A percentile compares a stretch with the other conserved stretches of the same genome.
These are phyloP conservation scores for Przewalskia tangutica DNA, from an alignment of 257 asterid species.

Conservation along the genomic window DNA sequence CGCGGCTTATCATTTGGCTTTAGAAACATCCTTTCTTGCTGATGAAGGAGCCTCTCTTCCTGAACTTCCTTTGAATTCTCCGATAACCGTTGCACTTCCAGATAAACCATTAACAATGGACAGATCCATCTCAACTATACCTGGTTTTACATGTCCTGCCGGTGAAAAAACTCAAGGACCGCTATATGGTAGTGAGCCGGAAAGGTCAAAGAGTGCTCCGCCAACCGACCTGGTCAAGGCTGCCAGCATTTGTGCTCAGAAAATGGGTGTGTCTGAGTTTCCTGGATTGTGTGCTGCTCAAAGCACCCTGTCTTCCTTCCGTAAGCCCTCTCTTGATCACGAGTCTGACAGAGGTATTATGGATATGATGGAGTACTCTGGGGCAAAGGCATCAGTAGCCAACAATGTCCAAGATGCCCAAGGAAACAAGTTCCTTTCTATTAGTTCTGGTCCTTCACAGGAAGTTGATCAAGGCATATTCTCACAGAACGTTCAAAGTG, in stretches of 20 bases:
- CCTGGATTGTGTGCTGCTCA: slow-evolving; percentile 14
- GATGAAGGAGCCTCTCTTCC: slow-evolving; percentile 98
- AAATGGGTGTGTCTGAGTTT: slow-evolving; percentile 20
- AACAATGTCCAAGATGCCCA: slow-evolving; percentile 8
- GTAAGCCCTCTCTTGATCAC: slow-evolving; percentile 20
- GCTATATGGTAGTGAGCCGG: slow-evolving; percentile 42
- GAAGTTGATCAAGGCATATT: slow-evolving; percentile 1
- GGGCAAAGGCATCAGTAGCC: slow-evolving; percentile 20
- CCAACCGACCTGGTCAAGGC: slow-evolving; percentile 28
- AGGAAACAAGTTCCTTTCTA: slow-evolving; percentile 14
- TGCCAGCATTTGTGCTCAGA: slow-evolving; percentile 21
- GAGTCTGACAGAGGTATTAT: slow-evolving; percentile 21
- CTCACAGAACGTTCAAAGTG: slow-evolving; percentile 20
- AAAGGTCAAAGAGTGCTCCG: slow-evolving; percentile 49
- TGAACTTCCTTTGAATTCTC: slow-evolving; percentile 57
- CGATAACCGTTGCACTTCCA: slow-evolving; percentile 71
- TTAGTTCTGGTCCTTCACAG: slow-evolving; percentile 19
- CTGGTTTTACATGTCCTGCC: slow-evolving; percentile 42
- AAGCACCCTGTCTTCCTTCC: slow-evolving; percentile 27
- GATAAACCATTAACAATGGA: slow-evolving; percentile 57
- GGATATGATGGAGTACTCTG: slow-evolving; percentile 19
- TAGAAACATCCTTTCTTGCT: slow-evolving; percentile 96
- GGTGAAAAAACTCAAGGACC: slow-evolving; percentile 35
- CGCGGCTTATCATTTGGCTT: slow-evolving; percentile 94
- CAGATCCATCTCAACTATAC: slow-evolving; percentile 68